Evolutionary conservation across 768 basidiomycete species (phyloP).

Genomic region (Galerina marginata): DNA sequence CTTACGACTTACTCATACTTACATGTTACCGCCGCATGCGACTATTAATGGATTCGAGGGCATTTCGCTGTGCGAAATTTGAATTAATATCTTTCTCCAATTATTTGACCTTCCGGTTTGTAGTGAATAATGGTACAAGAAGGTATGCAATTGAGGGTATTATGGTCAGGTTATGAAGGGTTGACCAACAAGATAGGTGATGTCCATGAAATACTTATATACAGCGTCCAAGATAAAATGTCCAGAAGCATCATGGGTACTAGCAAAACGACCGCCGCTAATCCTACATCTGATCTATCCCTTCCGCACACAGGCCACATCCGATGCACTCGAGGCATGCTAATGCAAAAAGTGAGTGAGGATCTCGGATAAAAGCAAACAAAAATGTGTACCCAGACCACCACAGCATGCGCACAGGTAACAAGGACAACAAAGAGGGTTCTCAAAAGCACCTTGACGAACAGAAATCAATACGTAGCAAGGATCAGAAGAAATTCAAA

Average conservation of each 20-base stretch:
- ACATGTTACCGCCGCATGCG: slow-evolving; percentile 1
- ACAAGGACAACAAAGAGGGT: slow-evolving; percentile 72
- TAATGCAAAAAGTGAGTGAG: slow-evolving; percentile 23
- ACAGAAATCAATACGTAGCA: not conserved
- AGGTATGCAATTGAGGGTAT: too few relatives aligned
- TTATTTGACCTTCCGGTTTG: not conserved
- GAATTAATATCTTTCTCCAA: not conserved
- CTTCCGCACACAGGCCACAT: slow-evolving; percentile 71
- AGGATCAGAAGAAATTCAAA: not conserved
- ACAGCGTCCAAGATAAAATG: slow-evolving; percentile 3
- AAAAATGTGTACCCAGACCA: slow-evolving; percentile 54
- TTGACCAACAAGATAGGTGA: too few relatives aligned
- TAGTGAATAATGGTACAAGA: too few relatives aligned
- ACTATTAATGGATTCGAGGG: slow-evolving; percentile 2
- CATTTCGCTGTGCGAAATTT: slow-evolving; percentile 23
- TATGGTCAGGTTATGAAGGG: too few relatives aligned
- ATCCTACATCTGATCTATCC: slow-evolving; percentile 34
- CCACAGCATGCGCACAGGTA: slow-evolving; percentile 78
- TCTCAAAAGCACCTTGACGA: slow-evolving; percentile 55
- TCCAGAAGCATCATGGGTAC: slow-evolving; percentile 2
- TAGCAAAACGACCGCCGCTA: not conserved
- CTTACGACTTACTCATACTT: not conserved
- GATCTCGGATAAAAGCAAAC: not conserved
- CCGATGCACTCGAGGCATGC: slow-evolving; percentile 73
- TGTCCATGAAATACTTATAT: not conserved